Percentiles rank a stretch among this genome's conserved stretches.
phyloP scores from a whole-genome alignment of 2,329 filamentous ascomycete genomes.

The Septoria petroselini region DNA sequence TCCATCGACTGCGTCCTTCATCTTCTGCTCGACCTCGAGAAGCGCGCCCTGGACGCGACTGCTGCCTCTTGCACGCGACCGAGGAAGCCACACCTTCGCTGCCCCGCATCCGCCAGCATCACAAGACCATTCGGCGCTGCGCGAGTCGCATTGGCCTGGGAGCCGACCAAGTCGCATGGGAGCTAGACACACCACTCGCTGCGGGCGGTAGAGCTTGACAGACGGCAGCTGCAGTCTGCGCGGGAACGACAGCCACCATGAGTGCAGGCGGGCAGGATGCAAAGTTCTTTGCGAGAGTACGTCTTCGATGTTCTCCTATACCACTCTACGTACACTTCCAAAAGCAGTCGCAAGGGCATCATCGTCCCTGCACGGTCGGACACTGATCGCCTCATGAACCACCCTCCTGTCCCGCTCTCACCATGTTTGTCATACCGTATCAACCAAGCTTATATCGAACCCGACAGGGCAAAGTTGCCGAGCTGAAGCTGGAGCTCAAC shows the following conservation, averaged over 20 bases:
- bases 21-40: too few relatives aligned
- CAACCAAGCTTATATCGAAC: constrained; percentile 16
- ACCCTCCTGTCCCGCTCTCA: background rate
- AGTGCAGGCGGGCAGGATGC: constrained; percentile 81
- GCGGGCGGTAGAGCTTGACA: constrained; percentile 8
- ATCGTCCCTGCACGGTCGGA: background rate
- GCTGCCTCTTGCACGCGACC: background rate
- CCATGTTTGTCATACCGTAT: constrained; percentile 14
- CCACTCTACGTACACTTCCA: background rate
- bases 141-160: constrained; percentile 16
- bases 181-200: constrained; percentile 5
- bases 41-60: background rate
- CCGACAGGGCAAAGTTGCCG: constrained; percentile 93
- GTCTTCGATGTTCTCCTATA: constrained; percentile 38
- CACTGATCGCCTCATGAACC: background rate
- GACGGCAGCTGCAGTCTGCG: constrained; percentile 1
- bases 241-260: constrained; percentile 45
- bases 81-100: background rate
- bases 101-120: constrained; percentile 14
- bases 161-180: constrained; percentile 14
- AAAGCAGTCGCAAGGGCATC: background rate
- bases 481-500: constrained; percentile 82
- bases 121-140: constrained; percentile 10
- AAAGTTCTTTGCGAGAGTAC: constrained; percentile 97
- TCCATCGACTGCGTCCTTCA: background rate